Conservation (phyloP, 1,284 basidiomycete genomes). For the Afroboletus lepidellus region DNA sequence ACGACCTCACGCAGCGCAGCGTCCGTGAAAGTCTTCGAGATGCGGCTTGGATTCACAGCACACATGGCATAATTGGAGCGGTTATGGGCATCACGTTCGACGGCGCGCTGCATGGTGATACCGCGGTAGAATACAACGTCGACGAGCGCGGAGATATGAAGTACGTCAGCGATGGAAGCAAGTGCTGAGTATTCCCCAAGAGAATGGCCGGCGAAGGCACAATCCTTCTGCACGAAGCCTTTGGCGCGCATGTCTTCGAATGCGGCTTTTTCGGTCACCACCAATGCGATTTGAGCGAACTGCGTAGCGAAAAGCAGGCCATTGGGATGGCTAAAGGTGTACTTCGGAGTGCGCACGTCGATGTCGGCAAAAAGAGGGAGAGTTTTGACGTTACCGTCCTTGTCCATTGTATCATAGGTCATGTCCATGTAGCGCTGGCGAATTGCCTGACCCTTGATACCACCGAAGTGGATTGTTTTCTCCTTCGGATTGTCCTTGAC, state of each 20-base stretch:
- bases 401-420: constrained; percentile 96
- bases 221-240: constrained; percentile 89
- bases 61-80: constrained; percentile 99
- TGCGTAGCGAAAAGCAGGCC: constrained; percentile 97
- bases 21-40: constrained; percentile 92
- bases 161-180: constrained; percentile 94
- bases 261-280: constrained; percentile 96
- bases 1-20: constrained; percentile 93
- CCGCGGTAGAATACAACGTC: constrained; percentile 99
- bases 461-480: constrained; percentile 98
- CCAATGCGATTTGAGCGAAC: constrained; percentile 97
- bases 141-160: constrained; percentile 93
- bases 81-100: constrained; percentile 90
- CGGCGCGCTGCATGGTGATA: constrained; percentile 98
- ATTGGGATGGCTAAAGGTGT: constrained; percentile 95
- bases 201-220: constrained; percentile 96
- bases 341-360: constrained; percentile 87
- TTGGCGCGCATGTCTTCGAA: constrained; percentile 98
- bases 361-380: constrained; percentile 94
- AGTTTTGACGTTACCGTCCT: constrained; percentile 91
- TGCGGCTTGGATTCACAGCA: constrained; percentile 94
- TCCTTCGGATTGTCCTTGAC: constrained; percentile 97
- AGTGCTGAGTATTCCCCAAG: constrained; percentile 98
- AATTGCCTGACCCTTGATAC: constrained; percentile 97
- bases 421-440: constrained; percentile 99